Evolutionary conservation across 371 early-diverging fungal genomes (phyloP), one percentile per base, ranked within the genome.

Genomic region (Mucor lusitanicus): DNA sequence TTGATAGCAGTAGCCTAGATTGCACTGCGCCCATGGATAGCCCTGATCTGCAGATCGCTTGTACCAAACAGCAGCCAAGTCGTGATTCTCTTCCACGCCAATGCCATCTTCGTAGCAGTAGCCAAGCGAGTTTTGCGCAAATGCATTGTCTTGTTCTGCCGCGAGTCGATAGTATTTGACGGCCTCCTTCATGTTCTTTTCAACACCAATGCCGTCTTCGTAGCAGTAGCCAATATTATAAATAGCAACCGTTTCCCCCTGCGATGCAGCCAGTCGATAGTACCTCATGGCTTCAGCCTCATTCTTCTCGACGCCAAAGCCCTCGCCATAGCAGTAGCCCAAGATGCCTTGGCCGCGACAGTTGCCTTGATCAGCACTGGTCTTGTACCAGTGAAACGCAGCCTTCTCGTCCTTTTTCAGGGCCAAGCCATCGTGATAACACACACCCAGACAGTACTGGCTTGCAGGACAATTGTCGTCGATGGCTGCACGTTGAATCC

Each of bases 141-240:
- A 91, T 42, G 90, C 88, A 72, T 92, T 92, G 8, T 94, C 95
- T 60, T 85, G 83, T 59, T 87, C 87, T 2, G 95, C 93, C 19
- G 95, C 85, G 55, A 82, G 74, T 30, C 65, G 70, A 67, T 93
- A 96, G 91, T 91, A 95, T 54, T 77, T 70, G 48, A 94, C 86
- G 12, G 95, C 95, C 65, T 89, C 85, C 4, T 71, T 58, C 7
- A 86, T 73, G 61, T 92, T 79, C 69, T 87, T 85, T 50, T 84
- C 84, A 6, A 90, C 88, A 15, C 94, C 94, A 57, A 91, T 83
- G 8, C 95, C 96, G 58, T 93, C 90, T 73, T 94, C 92, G 67
- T 91, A 94, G 67, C 93, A 92, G 67, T 92, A 89, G 3, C 91
- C 95, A 50, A 94, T 85, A 59, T 94, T 94, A 79, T 92, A 92